These are phyloP conservation scores for Ammopiptanthus mongolicus DNA, from an alignment of 306 rosid species.

Conservation along the genomic window DNA sequence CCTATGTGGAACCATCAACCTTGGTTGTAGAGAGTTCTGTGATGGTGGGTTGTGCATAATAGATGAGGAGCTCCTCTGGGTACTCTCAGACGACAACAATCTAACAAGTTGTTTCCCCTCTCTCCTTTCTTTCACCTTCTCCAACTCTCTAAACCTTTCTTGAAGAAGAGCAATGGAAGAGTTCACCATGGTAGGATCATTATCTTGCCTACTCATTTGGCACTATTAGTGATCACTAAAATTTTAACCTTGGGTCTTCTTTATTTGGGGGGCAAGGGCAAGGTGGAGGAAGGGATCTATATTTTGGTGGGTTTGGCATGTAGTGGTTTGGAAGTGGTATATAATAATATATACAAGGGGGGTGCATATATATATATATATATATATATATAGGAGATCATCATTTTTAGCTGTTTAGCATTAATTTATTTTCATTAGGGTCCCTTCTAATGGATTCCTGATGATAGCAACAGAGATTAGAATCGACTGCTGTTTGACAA, in stretches of 20 bases:
- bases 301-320: conserved; percentile 41
- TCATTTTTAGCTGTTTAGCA: conserved; percentile 30
- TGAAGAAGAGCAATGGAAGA: conserved; percentile 93
- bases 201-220: conserved; percentile 63
- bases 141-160: conserved; percentile 87
- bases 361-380: conserved; percentile 33
- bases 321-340: conserved; percentile 46
- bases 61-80: conserved; percentile 19
- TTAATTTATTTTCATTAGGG: conserved; percentile 32
- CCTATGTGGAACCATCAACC: conserved; percentile 14
- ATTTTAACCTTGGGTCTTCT: conserved; percentile 20
- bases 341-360: conserved; percentile 31
- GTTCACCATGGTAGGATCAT: conserved; percentile 51
- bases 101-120: conserved; percentile 65
- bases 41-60: conserved; percentile 24
- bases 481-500: conserved; percentile 50
- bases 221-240: neutral
- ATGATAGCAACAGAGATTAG: conserved; percentile 50
- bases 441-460: conserved; percentile 29
- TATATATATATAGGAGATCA: conserved; percentile 38
- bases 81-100: conserved; percentile 29
- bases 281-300: conserved; percentile 1
- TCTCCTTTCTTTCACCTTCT: conserved; percentile 86
- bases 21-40: conserved; percentile 29
- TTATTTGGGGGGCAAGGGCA: neutral